Conservation (phyloP, 1,139 yeast genomes). For the Pichia sp. region DNA sequence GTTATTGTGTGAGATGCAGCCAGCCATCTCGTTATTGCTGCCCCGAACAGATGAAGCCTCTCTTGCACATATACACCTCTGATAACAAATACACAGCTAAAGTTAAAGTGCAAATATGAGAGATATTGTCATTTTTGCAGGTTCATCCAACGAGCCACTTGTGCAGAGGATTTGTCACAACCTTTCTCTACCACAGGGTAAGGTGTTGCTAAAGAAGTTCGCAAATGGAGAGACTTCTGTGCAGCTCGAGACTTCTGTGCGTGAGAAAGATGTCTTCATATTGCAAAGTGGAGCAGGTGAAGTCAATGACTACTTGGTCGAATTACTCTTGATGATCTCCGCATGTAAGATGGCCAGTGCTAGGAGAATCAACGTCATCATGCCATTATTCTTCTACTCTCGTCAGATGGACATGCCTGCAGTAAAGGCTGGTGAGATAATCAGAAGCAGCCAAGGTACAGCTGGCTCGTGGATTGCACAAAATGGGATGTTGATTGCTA, state of each 20-base stretch:
- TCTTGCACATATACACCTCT: too few relatives aligned
- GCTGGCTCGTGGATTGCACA: slow-evolving; percentile 91
- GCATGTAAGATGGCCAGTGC: slow-evolving; percentile 98
- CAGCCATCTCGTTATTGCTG: background rate
- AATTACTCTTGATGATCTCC: slow-evolving; percentile 78
- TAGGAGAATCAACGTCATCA: slow-evolving; percentile 84
- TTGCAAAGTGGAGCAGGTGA: slow-evolving; percentile 73
- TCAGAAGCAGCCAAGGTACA: slow-evolving; percentile 18
- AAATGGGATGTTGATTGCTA: slow-evolving; percentile 89
- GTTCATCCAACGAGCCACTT: slow-evolving; percentile 67
- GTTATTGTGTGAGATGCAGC: background rate
- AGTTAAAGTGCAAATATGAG: slow-evolving; percentile 44
- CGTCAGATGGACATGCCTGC: slow-evolving; percentile 96
- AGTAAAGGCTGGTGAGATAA: slow-evolving; percentile 16
- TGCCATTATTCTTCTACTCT: slow-evolving; percentile 93
- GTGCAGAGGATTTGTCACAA: slow-evolving; percentile 60
- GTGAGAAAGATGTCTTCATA: slow-evolving; percentile 92
- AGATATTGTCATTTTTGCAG: slow-evolving; percentile 73
- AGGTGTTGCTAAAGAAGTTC: slow-evolving; percentile 55
- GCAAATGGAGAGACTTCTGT: slow-evolving; percentile 90
- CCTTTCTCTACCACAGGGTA: slow-evolving; percentile 59
- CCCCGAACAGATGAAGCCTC: too few relatives aligned
- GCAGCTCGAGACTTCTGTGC: slow-evolving; percentile 74
- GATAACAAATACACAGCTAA: background rate
- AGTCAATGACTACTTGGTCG: slow-evolving; percentile 88